Evolutionary conservation across 306 rosid species (phyloP), one percentile per base, ranked within the genome.

Genomic region (Quercus berberidifolia): DNA sequence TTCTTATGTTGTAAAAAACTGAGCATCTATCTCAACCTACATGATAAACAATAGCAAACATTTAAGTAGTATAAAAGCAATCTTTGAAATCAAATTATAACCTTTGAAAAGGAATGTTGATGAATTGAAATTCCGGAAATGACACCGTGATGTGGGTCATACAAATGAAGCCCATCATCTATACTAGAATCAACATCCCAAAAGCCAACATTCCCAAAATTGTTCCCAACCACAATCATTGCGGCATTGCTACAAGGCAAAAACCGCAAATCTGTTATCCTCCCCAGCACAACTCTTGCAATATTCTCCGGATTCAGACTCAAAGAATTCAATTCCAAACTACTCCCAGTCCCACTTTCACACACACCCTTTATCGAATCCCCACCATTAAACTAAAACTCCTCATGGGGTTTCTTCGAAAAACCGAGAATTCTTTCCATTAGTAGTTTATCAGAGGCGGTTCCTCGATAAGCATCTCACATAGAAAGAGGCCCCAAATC

Each of bases 141-240:
- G 28, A 92, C 88, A 58, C 92, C 90, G 1, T 78, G 49, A 73
- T 89, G 97, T 20, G 97, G 91, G 46, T 26, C 86, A 83, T 90
- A 95, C 65, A 87, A 75, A 79, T 87, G 80, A 62, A 90, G 3
- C 18, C 86, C 86, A 63, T 59, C 79, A 55, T 82, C 84, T 28
- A 8, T 55, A 65, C 38, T 67, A 38, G 41, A 74, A 82, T 79
- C 92, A 65, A 87, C 79, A 82, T 85, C 78, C 98, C 97, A 92
- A 73, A 95, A 92, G 49, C 92, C 97, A 84, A 92, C 8, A 81
- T 95, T 83, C 68, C 99, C 99, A 74, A 46, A 76, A 86, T 84
- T 89, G 79, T 84, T 90, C 65, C 94, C 99, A 1, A 75, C 94
- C 58, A 81, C 91, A 54, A 91, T 49, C 87, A 92, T 86, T 54